phyloP scores from a whole-genome alignment of 2,329 filamentous ascomycete species.

The Septoria petroselini region DNA sequence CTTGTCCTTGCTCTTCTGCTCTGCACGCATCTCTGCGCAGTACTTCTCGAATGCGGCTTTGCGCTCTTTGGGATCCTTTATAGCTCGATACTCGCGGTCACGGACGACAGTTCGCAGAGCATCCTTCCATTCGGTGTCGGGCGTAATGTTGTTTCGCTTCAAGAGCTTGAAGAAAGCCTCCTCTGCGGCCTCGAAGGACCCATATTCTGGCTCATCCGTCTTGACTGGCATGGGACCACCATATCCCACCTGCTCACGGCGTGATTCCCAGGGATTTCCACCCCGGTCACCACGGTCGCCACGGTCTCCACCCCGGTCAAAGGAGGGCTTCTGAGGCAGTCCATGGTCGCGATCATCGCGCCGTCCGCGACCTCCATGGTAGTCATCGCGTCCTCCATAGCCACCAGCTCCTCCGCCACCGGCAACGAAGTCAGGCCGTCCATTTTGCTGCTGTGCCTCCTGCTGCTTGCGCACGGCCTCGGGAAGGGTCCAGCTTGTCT shows the following conservation, averaged over 20 bases:
- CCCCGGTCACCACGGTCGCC: constrained; percentile 29
- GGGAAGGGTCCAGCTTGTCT: constrained; percentile 94
- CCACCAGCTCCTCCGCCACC: constrained; percentile 45
- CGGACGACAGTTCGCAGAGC: constrained; percentile 80
- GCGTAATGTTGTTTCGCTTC: constrained; percentile 77
- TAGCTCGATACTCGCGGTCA: constrained; percentile 86
- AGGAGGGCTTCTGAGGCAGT: constrained; percentile 41
- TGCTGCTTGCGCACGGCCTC: constrained; percentile 23
- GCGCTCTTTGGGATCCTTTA: constrained; percentile 88
- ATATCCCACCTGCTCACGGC: constrained; percentile 35
- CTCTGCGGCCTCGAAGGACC: constrained; percentile 81
- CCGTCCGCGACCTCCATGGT: constrained; percentile 17
- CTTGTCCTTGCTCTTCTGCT: constrained; percentile 92
- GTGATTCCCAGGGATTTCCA: constrained; percentile 35
- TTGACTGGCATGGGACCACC: constrained; percentile 37
- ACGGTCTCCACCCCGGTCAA: constrained; percentile 30
- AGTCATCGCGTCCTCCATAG: constrained; percentile 30
- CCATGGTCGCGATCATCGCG: constrained; percentile 42
- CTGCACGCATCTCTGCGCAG: constrained; percentile 79
- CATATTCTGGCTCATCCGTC: constrained; percentile 63
- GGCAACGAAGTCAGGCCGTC: constrained; percentile 54
- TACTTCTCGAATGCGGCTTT: constrained; percentile 94
- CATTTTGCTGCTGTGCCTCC: constrained; percentile 24
- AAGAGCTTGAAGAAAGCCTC: constrained; percentile 89
- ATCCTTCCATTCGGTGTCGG: constrained; percentile 91